phyloP scores from a whole-genome alignment of 2,329 filamentous ascomycete genomes.

The Colletotrichum filicis region DNA sequence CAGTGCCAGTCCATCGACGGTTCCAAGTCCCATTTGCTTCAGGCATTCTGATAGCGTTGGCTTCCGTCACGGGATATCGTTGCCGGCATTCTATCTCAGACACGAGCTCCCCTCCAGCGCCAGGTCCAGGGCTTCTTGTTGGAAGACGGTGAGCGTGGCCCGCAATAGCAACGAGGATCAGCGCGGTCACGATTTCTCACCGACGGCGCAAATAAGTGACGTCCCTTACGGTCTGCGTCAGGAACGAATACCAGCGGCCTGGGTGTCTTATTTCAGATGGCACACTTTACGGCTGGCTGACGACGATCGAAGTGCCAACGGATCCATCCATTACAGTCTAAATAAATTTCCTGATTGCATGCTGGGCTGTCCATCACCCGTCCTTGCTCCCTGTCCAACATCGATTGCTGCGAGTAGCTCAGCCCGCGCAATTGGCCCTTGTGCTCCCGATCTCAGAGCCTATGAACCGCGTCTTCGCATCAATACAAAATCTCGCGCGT shows the following conservation, averaged over 20 bases:
- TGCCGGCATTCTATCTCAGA: constrained; percentile 25
- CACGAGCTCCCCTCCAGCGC: constrained; percentile 14
- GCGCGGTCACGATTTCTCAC: neutral
- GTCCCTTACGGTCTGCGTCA: neutral
- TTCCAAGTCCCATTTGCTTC: constrained; percentile 2
- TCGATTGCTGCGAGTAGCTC: neutral
- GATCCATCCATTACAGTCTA: constrained; percentile 11
- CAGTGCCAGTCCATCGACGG: neutral
- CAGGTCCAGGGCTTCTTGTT: constrained; percentile 15
- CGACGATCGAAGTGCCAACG: constrained; percentile 2
- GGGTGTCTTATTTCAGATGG: neutral
- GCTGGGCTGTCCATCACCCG: constrained; percentile 22
- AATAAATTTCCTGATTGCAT: constrained; percentile 21
- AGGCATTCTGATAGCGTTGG: neutral
- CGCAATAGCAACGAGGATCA: constrained; percentile 5
- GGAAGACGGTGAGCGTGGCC: constrained; percentile 29
- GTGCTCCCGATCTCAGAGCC: neutral
- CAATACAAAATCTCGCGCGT: neutral
- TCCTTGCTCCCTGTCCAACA: neutral
- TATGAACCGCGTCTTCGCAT: neutral
- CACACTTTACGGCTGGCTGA: constrained; percentile 3
- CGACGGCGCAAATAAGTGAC: constrained; percentile 13
- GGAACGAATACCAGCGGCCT: constrained; percentile 11
- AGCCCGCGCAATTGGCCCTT: neutral
- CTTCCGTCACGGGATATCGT: constrained; percentile 13